Base-by-base conservation (phyloP, 2,329 filamentous ascomycete species). In the Metarhizium guizhouense region DNA sequence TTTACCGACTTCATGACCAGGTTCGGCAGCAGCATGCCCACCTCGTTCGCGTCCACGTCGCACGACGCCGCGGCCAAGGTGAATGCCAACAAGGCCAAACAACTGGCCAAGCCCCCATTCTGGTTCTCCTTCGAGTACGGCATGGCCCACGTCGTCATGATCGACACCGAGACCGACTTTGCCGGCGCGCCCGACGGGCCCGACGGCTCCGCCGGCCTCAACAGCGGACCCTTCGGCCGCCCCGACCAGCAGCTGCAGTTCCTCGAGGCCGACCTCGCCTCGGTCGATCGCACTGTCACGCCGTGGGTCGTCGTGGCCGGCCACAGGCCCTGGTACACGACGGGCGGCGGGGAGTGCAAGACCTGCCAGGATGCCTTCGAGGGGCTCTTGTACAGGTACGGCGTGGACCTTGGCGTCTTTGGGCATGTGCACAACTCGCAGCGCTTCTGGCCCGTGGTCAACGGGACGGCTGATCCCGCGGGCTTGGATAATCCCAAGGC, bases 371-470 rank as follows among this genome's bases (percentile, higher is more conserved):
- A 57, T 0, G 79, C 78, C 0, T 83, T 83, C 56, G 80, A 84
- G 67, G 66, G 68, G 0, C 63, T 82, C 3, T 65, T 83, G 6
- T 79, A 81, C 66, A 71, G 74, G 53, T 81, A 82, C 63, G 79
- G 79, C 32, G 80, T 84, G 20, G 81, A 84, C 59, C 65, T 83
- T 4, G 79, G 67, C 30, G 68, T 83, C 6, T 80, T 82, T 59
- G 81, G 80, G 2, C 80, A 84, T 61, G 77, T 81, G 14, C 80
- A 83, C 66, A 82, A 81, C 66, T 76, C 77, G 30, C 79, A 83
- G 67, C 74, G 81, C 1, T 79, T 81, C 60, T 58, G 70, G 62
- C 77, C 68, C 30, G 64, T 70, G 2, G 65, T 65, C 64, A 69
- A 73, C 56, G 61, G 63, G 58, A 64, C 62, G 0, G 64, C 64